phyloP scores from a whole-genome alignment of 805 yeast genomes.

The Metschnikowia dekortorum region DNA sequence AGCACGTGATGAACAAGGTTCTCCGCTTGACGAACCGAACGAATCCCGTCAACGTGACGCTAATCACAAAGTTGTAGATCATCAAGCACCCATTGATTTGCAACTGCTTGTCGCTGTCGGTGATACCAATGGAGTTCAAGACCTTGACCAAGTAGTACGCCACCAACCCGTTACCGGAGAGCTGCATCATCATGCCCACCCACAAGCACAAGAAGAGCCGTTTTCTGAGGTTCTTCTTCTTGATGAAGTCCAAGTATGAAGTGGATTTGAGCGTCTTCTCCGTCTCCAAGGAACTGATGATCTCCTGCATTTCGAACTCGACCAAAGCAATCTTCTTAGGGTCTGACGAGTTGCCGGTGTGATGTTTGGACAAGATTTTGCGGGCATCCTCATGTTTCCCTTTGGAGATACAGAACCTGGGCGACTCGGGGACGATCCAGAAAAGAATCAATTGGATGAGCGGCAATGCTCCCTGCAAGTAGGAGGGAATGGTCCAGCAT shows the following conservation, averaged over 20 bases:
- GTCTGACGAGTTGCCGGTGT: constrained; percentile 36
- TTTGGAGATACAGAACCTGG: constrained; percentile 40
- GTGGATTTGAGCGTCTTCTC: constrained; percentile 32
- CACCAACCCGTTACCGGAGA: constrained; percentile 50
- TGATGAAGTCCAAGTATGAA: constrained; percentile 36
- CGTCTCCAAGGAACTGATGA: constrained; percentile 28
- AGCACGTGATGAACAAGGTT: constrained; percentile 30
- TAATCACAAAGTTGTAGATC: constrained; percentile 29
- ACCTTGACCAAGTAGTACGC: constrained; percentile 50
- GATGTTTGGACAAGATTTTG: constrained; percentile 33
- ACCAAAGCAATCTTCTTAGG: constrained; percentile 16
- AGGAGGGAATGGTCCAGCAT: constrained; percentile 55
- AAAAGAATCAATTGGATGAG: constrained; percentile 29
- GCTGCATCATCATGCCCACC: constrained; percentile 38
- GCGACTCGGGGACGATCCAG: constrained; percentile 43
- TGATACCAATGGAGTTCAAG: constrained; percentile 50
- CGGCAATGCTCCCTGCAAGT: constrained; percentile 48
- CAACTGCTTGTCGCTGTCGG: constrained; percentile 35
- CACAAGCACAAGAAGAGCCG: constrained; percentile 33
- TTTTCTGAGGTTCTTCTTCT: constrained; percentile 37
- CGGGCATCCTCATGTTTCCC: constrained; percentile 43
- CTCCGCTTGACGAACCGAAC: constrained; percentile 31
- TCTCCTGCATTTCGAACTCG: constrained; percentile 23
- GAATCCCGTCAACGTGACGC: constrained; percentile 20
- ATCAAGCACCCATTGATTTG: constrained; percentile 45